Evolutionary conservation across 768 basidiomycete genomes (phyloP).

Genomic region (Saitozyma sp.): DNA sequence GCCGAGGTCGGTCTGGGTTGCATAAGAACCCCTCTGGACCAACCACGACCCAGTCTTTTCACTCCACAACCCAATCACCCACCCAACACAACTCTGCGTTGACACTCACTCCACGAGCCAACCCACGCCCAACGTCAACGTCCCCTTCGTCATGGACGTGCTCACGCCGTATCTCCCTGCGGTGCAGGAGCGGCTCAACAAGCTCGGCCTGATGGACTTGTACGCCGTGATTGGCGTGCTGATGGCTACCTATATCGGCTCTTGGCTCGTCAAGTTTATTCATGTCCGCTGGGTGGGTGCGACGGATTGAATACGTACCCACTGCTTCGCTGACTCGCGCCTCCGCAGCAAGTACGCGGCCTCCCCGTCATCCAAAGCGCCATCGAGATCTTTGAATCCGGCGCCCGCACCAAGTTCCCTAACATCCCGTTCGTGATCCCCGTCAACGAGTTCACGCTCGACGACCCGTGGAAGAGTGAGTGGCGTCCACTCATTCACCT

Average conservation of each 20-base stretch:
- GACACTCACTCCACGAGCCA: no score
- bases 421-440: constrained; percentile 34
- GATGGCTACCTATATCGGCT: neutral
- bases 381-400: constrained; percentile 29
- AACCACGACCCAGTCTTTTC: no score
- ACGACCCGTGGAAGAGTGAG: constrained; percentile 35
- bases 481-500: neutral
- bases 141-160: no score
- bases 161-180: no score
- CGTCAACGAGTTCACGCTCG: constrained; percentile 18
- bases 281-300: constrained; percentile 2
- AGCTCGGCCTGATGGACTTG: no score
- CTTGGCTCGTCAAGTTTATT: neutral
- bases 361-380: constrained; percentile 20
- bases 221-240: neutral
- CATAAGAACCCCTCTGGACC: no score
- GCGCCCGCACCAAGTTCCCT: constrained; percentile 20
- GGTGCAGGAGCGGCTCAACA: no score
- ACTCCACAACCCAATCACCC: no score
- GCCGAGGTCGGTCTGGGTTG: no score
- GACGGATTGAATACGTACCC: neutral
- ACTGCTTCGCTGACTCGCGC: no score
- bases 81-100: no score
- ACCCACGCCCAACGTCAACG: no score
- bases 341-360: constrained; percentile 21